These are phyloP conservation scores for Trametes pubescens DNA, from an alignment of 1,284 basidiomycete species.

Conservation along the genomic window DNA sequence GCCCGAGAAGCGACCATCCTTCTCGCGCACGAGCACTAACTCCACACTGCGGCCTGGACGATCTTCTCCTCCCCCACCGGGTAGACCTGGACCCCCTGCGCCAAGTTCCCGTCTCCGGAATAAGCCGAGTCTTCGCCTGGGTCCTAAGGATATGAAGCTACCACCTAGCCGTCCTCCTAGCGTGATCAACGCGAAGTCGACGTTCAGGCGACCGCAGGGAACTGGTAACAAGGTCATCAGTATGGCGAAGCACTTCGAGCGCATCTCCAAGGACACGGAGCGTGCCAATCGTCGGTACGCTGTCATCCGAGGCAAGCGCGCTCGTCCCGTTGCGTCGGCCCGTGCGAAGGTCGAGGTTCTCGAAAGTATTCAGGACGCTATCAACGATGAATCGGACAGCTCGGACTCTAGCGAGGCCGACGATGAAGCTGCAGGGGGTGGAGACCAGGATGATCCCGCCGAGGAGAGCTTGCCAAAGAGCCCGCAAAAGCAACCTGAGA, in stretches of 20 bases:
- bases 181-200: conserved; percentile 52
- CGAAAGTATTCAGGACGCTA: conserved; percentile 91
- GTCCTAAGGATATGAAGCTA: conserved; percentile 55
- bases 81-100: conserved; percentile 24
- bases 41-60: conserved; percentile 34
- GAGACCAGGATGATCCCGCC: conserved; percentile 60
- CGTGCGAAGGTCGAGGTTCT: conserved; percentile 92
- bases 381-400: conserved; percentile 85
- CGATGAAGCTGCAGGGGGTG: conserved; percentile 85
- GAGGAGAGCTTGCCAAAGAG: conserved; percentile 18
- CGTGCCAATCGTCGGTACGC: conserved; percentile 74
- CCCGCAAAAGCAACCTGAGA: conserved; percentile 20
- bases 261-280: conserved; percentile 72
- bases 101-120: conserved; percentile 45
- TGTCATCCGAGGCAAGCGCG: conserved; percentile 86
- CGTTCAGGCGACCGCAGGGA: conserved; percentile 59
- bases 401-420: conserved; percentile 89
- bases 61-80: conserved; percentile 25
- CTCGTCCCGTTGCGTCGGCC: conserved; percentile 92
- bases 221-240: conserved; percentile 74
- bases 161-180: conserved; percentile 53
- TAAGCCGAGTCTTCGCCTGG: conserved; percentile 50
- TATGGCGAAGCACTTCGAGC: conserved; percentile 81
- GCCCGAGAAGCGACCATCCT: conserved; percentile 68
- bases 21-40: conserved; percentile 44